phyloP scores from a whole-genome alignment of 73 alveolate genomes.

The Stentor coeruleus region DNA sequence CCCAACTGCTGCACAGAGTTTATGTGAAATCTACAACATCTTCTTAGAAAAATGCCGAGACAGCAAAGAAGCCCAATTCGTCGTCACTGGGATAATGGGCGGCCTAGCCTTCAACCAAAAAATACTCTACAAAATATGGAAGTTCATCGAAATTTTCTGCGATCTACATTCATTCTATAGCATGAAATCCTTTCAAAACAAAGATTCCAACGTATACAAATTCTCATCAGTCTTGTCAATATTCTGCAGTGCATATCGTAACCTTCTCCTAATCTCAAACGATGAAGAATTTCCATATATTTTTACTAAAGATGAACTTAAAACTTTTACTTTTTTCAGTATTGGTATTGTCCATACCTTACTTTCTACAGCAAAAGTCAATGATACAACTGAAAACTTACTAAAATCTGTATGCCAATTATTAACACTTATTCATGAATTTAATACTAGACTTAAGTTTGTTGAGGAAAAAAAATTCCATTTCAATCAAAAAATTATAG shows the following conservation, averaged over 20 bases:
- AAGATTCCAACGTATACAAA: background rate
- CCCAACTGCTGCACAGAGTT: constrained; percentile 49
- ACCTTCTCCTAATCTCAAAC: background rate
- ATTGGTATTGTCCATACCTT: background rate
- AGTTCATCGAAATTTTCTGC: constrained; percentile 45
- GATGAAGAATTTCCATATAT: constrained; percentile 22
- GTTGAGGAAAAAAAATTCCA: constrained; percentile 18
- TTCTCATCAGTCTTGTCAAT: background rate
- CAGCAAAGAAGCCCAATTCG: constrained; percentile 26
- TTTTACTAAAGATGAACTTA: constrained; percentile 1
- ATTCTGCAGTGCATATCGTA: background rate
- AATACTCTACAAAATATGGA: constrained; percentile 53
- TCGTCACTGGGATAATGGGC: constrained; percentile 41
- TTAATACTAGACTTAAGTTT: constrained; percentile 9
- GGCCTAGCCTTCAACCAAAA: constrained; percentile 62
- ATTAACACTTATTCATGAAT: constrained; percentile 29
- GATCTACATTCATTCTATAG: constrained; percentile 27
- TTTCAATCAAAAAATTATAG: constrained; percentile 39
- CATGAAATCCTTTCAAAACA: background rate
- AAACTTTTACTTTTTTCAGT: background rate
- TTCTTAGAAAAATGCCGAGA: constrained; percentile 39
- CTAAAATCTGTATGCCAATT: background rate
- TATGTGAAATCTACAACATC: constrained; percentile 48
- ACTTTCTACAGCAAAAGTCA: background rate
- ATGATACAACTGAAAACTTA: background rate